Conservation (phyloP, 2,329 filamentous ascomycete species). For the Xylariaceae sp. region DNA sequence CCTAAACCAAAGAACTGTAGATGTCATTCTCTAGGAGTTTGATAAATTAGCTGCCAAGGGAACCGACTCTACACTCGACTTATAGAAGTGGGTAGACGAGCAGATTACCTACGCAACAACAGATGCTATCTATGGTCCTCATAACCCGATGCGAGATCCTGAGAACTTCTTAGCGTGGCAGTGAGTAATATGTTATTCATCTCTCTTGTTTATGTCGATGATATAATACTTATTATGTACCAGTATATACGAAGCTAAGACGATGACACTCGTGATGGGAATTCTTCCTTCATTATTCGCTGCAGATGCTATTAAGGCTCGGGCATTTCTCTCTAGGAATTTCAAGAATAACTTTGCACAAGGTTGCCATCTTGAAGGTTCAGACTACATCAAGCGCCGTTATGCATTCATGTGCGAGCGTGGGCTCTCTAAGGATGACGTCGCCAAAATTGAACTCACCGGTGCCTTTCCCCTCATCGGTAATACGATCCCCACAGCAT, state of each 20-base stretch:
- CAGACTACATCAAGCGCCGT: slow-evolving; percentile 1
- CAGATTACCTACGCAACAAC: slow-evolving; percentile 4
- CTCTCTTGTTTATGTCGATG: background rate
- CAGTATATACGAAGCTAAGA: slow-evolving; percentile 3
- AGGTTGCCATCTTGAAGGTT: background rate
- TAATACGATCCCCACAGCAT: slow-evolving; percentile 15
- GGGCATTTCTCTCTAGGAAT: slow-evolving; percentile 4
- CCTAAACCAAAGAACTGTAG: background rate
- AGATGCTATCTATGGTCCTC: slow-evolving; percentile 1
- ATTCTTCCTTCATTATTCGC: slow-evolving; percentile 1
- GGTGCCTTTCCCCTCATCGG: slow-evolving; percentile 7
- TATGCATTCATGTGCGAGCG: background rate
- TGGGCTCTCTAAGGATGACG: slow-evolving; percentile 1
- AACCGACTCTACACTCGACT: background rate
- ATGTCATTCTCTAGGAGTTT: background rate
- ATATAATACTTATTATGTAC: too few species aligned
- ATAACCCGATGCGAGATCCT: slow-evolving; percentile 3
- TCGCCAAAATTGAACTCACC: slow-evolving; percentile 7
- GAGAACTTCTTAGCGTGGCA: background rate
- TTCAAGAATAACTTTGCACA: background rate
- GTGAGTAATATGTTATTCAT: background rate
- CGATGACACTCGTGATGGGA: slow-evolving; percentile 5
- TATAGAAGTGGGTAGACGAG: slow-evolving; percentile 1
- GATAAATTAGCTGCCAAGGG: background rate
- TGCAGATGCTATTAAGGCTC: slow-evolving; percentile 1